phyloP scores from a whole-genome alignment of 129 eudicot genomes.

The Helianthus tuberosus region DNA sequence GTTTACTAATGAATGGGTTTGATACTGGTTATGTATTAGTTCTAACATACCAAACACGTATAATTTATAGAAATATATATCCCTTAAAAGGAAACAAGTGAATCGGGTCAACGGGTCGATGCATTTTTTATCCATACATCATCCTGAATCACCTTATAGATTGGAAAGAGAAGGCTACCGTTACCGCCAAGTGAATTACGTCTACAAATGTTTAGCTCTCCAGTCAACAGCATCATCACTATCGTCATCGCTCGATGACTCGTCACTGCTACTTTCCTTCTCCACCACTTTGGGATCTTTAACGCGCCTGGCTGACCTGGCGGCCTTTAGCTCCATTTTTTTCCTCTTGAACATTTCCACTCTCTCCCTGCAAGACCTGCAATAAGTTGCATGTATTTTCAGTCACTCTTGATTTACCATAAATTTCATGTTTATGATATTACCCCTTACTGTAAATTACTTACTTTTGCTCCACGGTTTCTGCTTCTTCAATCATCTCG shows the following conservation, averaged over 20 bases:
- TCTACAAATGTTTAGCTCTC: slow-evolving; percentile 90
- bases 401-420: slow-evolving; percentile 11
- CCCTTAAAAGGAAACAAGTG: background rate
- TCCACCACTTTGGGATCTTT: slow-evolving; percentile 36
- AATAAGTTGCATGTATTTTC: slow-evolving; percentile 17
- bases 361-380: slow-evolving; percentile 75
- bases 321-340: slow-evolving; percentile 71
- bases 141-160: background rate
- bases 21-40: background rate
- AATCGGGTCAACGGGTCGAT: background rate
- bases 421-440: background rate
- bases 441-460: slow-evolving; percentile 22
- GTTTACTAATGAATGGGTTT: background rate
- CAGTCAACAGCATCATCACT: slow-evolving; percentile 82
- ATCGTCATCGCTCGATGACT: slow-evolving; percentile 80
- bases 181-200: slow-evolving; percentile 1
- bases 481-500: slow-evolving; percentile 88
- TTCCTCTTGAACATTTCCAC: slow-evolving; percentile 76
- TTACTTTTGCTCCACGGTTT: slow-evolving; percentile 83
- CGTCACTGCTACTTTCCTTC: slow-evolving; percentile 52
- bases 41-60: background rate
- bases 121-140: background rate
- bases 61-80: background rate
- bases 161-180: background rate
- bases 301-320: slow-evolving; percentile 40